Evolutionary conservation across 345 rosid genomes (phyloP), one percentile per base, ranked within the genome.

Genomic region (Kernera saxatilis): DNA sequence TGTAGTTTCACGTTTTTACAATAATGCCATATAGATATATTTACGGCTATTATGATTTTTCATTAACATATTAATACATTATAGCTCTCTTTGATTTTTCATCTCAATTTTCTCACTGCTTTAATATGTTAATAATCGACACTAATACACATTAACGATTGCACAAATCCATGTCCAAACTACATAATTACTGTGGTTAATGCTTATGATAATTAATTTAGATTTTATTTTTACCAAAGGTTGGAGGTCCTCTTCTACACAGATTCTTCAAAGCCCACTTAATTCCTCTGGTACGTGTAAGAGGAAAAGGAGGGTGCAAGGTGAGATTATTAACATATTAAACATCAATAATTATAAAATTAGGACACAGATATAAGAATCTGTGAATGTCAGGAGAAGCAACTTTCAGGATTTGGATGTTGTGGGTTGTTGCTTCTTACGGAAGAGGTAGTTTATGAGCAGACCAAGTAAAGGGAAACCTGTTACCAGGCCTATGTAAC

Each of bases 401-500:
- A 39, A 21, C 46, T 71, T 71, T 71, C 53, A 59, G 3, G 62
- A 50, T 48, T 8, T 48, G 9, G 43, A 37, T 49, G 46, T 55
- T 61, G 3, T 50, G 25, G 40, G 25, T 54, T 25, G 60, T 32
- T 54, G 36, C 84, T 84, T 90, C 80, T 84, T 82, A 66, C 84
- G 77, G 43, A 73, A 71, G 71, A 85, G 17, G 44, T 80, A 33
- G 46, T 58, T 61, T 17, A 90, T 35, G 29, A 74, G 77, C 41
- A 87, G 75, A 8, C 93, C 87, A 11, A 88, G 72, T 46, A 86
- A 33, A 14, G 97, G 96, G 82, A 90, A 86, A 55, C 89, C 77
- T 35, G 89, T 77, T 21, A 81, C 60, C 19, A 88, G 14, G 8
- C 93, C 91, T 72, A 88, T 51, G 70, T 83, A 85, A 45, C 77